These are phyloP conservation scores for Blastocystis sp. DNA, from an alignment of 352 stramenopile species.

Conservation along the genomic window DNA sequence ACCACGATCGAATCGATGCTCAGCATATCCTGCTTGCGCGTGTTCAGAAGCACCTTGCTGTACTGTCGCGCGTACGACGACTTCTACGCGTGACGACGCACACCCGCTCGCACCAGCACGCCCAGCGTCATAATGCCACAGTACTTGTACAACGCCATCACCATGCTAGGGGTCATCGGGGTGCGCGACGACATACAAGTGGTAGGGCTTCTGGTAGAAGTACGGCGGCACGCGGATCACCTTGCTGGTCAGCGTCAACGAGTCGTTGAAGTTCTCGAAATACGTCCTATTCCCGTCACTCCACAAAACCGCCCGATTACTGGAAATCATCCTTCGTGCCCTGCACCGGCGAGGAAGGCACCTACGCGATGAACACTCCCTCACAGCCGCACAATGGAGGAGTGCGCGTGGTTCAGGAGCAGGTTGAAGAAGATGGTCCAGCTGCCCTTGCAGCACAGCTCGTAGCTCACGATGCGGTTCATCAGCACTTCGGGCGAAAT, in stretches of 20 bases:
- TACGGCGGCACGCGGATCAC: constrained; percentile 41
- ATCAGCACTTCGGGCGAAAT: constrained; percentile 36
- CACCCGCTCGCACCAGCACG: not conserved
- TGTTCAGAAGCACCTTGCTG: constrained; percentile 54
- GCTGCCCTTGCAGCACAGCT: constrained; percentile 41
- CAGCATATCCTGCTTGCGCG: constrained; percentile 16
- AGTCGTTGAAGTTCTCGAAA: constrained; percentile 59
- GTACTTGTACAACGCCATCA: constrained; percentile 49
- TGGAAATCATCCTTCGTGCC: not conserved
- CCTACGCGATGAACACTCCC: not conserved
- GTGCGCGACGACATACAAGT: constrained; percentile 2
- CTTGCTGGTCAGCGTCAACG: not conserved
- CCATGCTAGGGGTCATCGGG: constrained; percentile 9
- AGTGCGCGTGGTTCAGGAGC: constrained; percentile 55
- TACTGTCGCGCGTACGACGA: constrained; percentile 52
- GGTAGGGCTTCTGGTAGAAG: constrained; percentile 57
- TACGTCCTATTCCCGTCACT: not conserved
- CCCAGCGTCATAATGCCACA: constrained; percentile 31
- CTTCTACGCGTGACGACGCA: not conserved
- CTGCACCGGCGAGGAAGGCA: not conserved
- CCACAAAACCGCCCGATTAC: not conserved
- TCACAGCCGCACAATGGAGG: not conserved
- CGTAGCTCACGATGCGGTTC: constrained; percentile 51
- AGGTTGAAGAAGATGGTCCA: constrained; percentile 66
- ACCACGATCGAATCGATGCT: constrained; percentile 15